Evolutionary conservation across 257 asterid species (phyloP).

Genomic region (Euphrasia confusa): DNA sequence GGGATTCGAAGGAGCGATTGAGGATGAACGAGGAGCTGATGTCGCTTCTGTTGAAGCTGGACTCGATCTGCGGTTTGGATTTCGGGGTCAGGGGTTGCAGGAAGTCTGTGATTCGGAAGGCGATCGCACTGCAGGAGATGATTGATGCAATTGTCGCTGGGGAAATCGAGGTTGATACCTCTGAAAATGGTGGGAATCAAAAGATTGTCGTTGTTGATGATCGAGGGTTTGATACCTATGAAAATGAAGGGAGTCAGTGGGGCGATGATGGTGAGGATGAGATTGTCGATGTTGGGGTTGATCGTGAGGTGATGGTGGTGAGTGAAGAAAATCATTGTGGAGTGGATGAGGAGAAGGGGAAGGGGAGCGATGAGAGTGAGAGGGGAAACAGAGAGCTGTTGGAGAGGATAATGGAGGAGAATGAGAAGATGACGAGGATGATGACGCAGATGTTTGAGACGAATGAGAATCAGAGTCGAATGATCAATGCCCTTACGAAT

Average conservation of each 20-base stretch:
- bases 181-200: neutral
- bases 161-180: conserved; percentile 9
- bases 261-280: conserved; percentile 8
- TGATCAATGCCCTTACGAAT: conserved; percentile 35
- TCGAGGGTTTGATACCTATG: conserved; percentile 8
- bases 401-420: conserved; percentile 53
- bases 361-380: conserved; percentile 12
- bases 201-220: neutral
- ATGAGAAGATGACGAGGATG: conserved; percentile 59
- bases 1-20: conserved; percentile 51
- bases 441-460: conserved; percentile 47
- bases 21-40: conserved; percentile 61
- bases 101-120: conserved; percentile 62
- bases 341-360: conserved; percentile 16
- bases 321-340: neutral
- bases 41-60: conserved; percentile 64
- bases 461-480: conserved; percentile 40
- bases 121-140: conserved; percentile 60
- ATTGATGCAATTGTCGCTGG: conserved; percentile 39
- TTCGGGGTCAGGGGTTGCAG: conserved; percentile 61
- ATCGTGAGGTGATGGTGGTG: conserved; percentile 27
- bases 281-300: conserved; percentile 28
- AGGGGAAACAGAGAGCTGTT: conserved; percentile 33
- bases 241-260: neutral
- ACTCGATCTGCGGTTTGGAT: conserved; percentile 58